These are phyloP conservation scores for Pseudogymnoascus sp. DNA, from an alignment of 2,329 filamentous ascomycete genomes.

Conservation along the genomic window DNA sequence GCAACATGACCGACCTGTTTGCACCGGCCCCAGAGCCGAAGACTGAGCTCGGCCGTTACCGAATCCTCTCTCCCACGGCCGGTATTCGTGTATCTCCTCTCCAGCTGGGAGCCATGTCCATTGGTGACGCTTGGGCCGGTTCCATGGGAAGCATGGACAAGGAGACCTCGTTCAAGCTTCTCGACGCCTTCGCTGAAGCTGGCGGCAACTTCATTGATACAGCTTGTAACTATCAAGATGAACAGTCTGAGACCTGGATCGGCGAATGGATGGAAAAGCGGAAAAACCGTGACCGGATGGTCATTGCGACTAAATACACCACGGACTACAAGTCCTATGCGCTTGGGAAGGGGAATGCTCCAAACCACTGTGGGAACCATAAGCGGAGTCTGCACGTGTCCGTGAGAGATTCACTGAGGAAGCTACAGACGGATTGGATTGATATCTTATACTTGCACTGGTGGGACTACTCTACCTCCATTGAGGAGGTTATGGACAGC, in stretches of 20 bases:
- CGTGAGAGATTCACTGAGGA: slow-evolving; percentile 48
- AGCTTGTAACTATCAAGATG: slow-evolving; percentile 49
- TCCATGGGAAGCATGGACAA: slow-evolving; percentile 48
- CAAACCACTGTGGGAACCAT: slow-evolving; percentile 52
- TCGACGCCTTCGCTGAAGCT: slow-evolving; percentile 48
- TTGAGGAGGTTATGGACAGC: slow-evolving; percentile 62
- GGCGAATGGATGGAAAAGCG: slow-evolving; percentile 64
- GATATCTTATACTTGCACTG: slow-evolving; percentile 43
- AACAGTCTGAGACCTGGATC: slow-evolving; percentile 57
- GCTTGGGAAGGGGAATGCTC: slow-evolving; percentile 37
- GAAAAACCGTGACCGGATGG: slow-evolving; percentile 59
- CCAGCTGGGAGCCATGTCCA: slow-evolving; percentile 58
- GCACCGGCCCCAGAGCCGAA: slow-evolving; percentile 45
- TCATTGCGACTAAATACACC: slow-evolving; percentile 65
- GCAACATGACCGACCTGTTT: neutral
- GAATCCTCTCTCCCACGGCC: slow-evolving; percentile 59
- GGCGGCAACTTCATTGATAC: slow-evolving; percentile 67
- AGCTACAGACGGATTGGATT: slow-evolving; percentile 61
- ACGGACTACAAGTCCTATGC: slow-evolving; percentile 45
- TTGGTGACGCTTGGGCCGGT: slow-evolving; percentile 48
- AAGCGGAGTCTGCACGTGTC: slow-evolving; percentile 53
- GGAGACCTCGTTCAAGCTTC: slow-evolving; percentile 45
- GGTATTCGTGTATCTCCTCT: slow-evolving; percentile 59
- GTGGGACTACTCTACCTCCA: slow-evolving; percentile 51
- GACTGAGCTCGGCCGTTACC: slow-evolving; percentile 57